Evolutionary conservation across 2,329 filamentous ascomycete genomes (phyloP), one percentile per base, ranked within the genome.

Genomic region (Fusarium foetens): DNA sequence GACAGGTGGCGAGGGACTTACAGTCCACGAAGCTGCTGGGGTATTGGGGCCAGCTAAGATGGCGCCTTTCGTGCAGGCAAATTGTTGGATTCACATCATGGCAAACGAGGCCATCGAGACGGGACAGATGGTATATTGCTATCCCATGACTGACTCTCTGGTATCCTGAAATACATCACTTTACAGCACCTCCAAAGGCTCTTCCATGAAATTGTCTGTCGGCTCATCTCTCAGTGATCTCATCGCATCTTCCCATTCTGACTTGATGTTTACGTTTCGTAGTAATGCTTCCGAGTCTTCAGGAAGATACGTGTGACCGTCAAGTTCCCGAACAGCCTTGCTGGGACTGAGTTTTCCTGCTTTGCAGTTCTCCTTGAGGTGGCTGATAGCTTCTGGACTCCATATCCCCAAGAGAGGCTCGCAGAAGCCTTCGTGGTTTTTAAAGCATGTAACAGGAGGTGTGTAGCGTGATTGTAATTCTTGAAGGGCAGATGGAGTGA

Each of bases 1-100:
- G 6, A 12, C 6, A 2, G 43, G 8, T 8, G 4, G 2, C 14
- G 2, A 8, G 13, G 43, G 12, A 3, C 33, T 17, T 3, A 31
- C 8, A 1, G 55, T 51, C 3, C 43, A 13, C 13, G 35, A 58
- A 2, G 55, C 35, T 8, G 14, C 43, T 1, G 35, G 25, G 10
- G 35, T 17, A 4, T 11, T 54, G 16, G 58, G 58, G 4, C 36
- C 48, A 14, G 23, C 58, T 0, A 60, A 54, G 19, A 54, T 60
- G 48, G 38, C 17, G 0, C 53, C 42, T 8, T 63, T 63, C 1
- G 43, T 63, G 7, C 16, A 49, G 5, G 36, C 53, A 19, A 49
- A 58, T 7, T 63, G 53, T 17, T 63, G 42, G 42, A 49, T 63
- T 19, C 43, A 63, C 16, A 63, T 63, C 6, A 29, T 17, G 29